Evolutionary conservation across 2,329 filamentous ascomycete genomes (phyloP).

Genomic region (Piedraia hortae): DNA sequence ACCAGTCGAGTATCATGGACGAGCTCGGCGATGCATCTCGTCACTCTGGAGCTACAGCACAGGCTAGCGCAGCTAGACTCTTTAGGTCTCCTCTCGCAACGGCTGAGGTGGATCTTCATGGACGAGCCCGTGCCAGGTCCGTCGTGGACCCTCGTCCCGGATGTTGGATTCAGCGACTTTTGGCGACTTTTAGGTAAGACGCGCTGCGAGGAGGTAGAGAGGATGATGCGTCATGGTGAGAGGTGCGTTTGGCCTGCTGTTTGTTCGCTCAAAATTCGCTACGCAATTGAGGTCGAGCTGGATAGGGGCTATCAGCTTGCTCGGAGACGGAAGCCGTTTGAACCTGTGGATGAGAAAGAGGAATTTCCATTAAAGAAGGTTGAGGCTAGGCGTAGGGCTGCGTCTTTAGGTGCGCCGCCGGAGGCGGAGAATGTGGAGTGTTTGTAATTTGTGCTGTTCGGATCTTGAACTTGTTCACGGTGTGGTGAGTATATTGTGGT

Average conservation of each 20-base stretch:
- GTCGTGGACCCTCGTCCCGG: conserved; percentile 56
- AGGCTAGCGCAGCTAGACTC: conserved; percentile 57
- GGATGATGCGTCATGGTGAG: conserved; percentile 70
- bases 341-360: too few relatives aligned
- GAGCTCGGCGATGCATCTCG: conserved; percentile 26
- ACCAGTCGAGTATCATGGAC: conserved; percentile 12
- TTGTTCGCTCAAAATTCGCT: conserved; percentile 52
- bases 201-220: conserved; percentile 43
- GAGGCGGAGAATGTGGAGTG: too few relatives aligned
- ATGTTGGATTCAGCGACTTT: conserved; percentile 47
- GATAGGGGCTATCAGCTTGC: conserved; percentile 65
- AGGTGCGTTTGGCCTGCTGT: conserved; percentile 76
- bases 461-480: too few relatives aligned
- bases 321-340: conserved; percentile 13
- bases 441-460: too few relatives aligned
- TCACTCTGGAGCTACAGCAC: conserved; percentile 53
- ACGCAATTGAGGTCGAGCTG: conserved; percentile 64
- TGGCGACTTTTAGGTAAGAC: conserved; percentile 57
- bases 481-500: too few relatives aligned
- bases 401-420: too few relatives aligned
- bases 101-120: conserved; percentile 7
- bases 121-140: conserved; percentile 49
- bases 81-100: conserved; percentile 37
- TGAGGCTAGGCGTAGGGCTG: too few relatives aligned
- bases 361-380: too few relatives aligned